A percentile compares a stretch with the other conserved stretches of the same genome.
Evolutionary conservation across 2,329 filamentous ascomycete genomes (phyloP).

Genomic region (Herpotrichia juniperi): DNA sequence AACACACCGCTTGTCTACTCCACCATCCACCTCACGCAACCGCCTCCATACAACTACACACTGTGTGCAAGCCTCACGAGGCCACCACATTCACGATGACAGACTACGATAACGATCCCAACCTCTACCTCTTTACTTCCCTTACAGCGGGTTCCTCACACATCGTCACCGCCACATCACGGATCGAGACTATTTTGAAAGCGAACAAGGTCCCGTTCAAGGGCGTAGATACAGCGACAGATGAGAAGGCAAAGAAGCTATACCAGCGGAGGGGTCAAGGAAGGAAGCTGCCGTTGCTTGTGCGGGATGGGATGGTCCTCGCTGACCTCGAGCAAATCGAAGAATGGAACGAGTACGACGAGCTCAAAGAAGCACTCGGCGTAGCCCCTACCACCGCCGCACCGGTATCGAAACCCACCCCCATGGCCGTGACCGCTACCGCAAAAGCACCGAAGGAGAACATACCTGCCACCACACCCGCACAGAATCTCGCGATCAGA

Average conservation of each 20-base stretch:
- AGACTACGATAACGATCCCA: conserved; percentile 54
- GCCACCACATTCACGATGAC: conserved; percentile 35
- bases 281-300: conserved; percentile 85
- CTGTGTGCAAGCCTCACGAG: no score
- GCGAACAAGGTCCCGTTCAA: conserved; percentile 95
- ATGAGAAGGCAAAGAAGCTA: conserved; percentile 85
- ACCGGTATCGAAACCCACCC: conserved; percentile 36
- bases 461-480: conserved; percentile 26
- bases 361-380: conserved; percentile 85
- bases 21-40: not conserved
- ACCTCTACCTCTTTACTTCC: conserved; percentile 93
- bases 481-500: conserved; percentile 44
- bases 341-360: conserved; percentile 99
- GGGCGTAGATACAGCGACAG: conserved; percentile 87
- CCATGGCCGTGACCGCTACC: conserved; percentile 11
- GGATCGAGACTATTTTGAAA: conserved; percentile 93
- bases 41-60: not conserved
- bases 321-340: conserved; percentile 93
- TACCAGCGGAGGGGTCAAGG: conserved; percentile 86
- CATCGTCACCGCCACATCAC: conserved; percentile 93
- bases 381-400: conserved; percentile 33
- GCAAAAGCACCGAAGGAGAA: conserved; percentile 31
- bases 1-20: no score
- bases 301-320: conserved; percentile 84
- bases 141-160: conserved; percentile 94